Base-by-base conservation (phyloP, 1,284 basidiomycete species). In the Meripilus lineatus region DNA sequence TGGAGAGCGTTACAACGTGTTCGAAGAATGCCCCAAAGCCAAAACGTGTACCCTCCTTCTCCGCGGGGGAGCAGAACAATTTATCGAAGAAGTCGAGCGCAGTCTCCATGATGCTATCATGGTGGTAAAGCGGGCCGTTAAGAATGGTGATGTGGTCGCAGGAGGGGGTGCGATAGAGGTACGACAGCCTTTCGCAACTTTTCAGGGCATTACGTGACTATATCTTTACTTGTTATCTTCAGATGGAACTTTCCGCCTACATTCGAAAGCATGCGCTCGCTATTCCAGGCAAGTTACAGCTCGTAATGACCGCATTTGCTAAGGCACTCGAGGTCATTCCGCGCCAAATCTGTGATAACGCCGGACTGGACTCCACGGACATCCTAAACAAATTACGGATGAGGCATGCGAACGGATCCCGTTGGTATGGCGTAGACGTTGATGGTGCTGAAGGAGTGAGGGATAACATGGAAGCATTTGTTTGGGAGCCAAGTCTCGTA, bases 21-120 rank as follows among this genome's bases (percentile, higher is more conserved):
- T 99, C 58, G 84, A 94, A 64, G 84, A 88, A 45, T 98, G 94
- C 64, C 81, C 91, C 17, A 84, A 90, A 66, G 90, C 96, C n/a
- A 94, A 94, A 70, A 98, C 96, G 0, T 97, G 94, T 65, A 99
- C 96, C n/a, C 68, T 99, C 15, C 71, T 99, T 26, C 79, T 99
- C 46, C 81, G 96, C 47, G 96, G 96, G 49, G 96, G 96, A 18
- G 96, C 96, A 0, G 94, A 99, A 62, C 96, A 99, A 65, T 98
- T 99, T 66, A 99, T 99, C 51, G 93, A 94, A 56, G 96, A 99
- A 66, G 94, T 99, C 8, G 95, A 98, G 67, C 75, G 96, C 46
- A 93, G 89, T 79, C 68, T 99, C 56, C 95, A 99, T 63, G 96
- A 99, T 62, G 94, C 95, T 3, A 95, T 99, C 62, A 99, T 99